Conservation (phyloP, 2,329 filamentous ascomycete species). For the Trichoderma lentiforme region DNA sequence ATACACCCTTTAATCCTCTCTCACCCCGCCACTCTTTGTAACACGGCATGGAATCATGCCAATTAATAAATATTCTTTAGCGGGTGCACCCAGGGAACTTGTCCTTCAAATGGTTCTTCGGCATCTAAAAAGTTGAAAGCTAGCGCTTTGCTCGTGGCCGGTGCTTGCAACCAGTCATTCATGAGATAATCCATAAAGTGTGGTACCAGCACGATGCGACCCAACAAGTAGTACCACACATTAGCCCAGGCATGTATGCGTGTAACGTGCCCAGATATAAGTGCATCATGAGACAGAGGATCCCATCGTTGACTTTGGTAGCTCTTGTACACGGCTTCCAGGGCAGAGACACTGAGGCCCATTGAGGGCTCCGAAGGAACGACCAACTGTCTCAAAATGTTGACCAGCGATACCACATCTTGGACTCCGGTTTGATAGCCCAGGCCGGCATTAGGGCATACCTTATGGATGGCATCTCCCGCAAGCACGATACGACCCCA, state of each 20-base stretch:
- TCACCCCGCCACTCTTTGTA: no score
- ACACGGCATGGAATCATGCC: not conserved
- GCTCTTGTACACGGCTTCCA: constrained; percentile 21
- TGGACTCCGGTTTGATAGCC: constrained; percentile 37
- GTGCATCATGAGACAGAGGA: constrained; percentile 20
- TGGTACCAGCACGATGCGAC: constrained; percentile 21
- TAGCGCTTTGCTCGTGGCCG: not conserved
- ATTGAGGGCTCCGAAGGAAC: not conserved
- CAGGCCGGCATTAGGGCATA: constrained; percentile 34
- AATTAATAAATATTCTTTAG: not conserved
- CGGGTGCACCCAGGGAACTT: not conserved
- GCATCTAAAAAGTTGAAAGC: constrained; percentile 3
- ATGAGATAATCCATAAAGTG: not conserved
- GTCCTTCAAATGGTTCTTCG: not conserved
- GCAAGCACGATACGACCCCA: constrained; percentile 34
- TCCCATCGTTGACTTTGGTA: constrained; percentile 23
- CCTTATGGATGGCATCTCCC: constrained; percentile 39
- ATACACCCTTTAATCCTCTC: not conserved
- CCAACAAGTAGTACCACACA: constrained; percentile 25
- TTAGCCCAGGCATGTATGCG: constrained; percentile 29
- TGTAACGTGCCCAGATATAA: constrained; percentile 15
- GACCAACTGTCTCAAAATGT: constrained; percentile 24
- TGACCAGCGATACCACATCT: constrained; percentile 31
- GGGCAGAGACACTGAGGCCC: not conserved
- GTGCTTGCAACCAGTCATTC: not conserved